phyloP scores from a whole-genome alignment of 31 red algal species.

The Endocladia muricata region DNA sequence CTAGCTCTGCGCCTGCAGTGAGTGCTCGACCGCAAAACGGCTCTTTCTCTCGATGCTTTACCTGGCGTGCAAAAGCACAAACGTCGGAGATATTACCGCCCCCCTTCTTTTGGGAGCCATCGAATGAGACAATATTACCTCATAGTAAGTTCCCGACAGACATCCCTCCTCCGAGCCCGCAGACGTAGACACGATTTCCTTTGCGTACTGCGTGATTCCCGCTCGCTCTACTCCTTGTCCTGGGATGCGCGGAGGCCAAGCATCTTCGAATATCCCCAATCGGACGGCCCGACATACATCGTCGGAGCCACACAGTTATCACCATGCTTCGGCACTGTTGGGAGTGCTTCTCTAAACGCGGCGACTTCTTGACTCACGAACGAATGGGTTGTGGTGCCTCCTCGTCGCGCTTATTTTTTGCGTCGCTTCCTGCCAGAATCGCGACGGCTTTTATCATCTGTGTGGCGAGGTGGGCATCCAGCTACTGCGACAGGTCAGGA shows the following conservation, averaged over 20 bases:
- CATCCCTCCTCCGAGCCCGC: conserved; percentile 18
- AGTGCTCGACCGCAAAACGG: too few relatives aligned
- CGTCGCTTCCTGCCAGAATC: conserved; percentile 31
- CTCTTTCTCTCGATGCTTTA: neutral
- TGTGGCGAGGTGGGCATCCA: conserved; percentile 25
- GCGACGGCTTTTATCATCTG: conserved; percentile 40
- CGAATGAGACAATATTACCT: neutral
- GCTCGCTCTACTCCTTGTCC: conserved; percentile 2
- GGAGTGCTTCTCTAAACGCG: conserved; percentile 23
- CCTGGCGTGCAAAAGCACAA: conserved; percentile 20
- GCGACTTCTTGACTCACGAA: neutral
- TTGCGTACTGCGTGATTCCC: conserved; percentile 14
- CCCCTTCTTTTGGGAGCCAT: neutral
- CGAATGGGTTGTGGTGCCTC: neutral
- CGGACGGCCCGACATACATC: conserved; percentile 24
- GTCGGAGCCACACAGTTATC: conserved; percentile 28
- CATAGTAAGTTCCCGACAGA: conserved; percentile 13
- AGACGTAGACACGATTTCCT: neutral
- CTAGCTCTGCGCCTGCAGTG: conserved; percentile 19
- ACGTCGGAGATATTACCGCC: conserved; percentile 22
- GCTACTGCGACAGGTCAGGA: neutral
- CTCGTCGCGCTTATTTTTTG: conserved; percentile 14
- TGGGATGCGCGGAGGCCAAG: neutral
- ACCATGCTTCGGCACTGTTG: conserved; percentile 17
- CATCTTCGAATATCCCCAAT: conserved; percentile 21